Percentiles rank a stretch among this genome's conserved stretches.
These are phyloP conservation scores for Manihot esculenta DNA, from an alignment of 441 rosid genomes.

Conservation along the genomic window DNA sequence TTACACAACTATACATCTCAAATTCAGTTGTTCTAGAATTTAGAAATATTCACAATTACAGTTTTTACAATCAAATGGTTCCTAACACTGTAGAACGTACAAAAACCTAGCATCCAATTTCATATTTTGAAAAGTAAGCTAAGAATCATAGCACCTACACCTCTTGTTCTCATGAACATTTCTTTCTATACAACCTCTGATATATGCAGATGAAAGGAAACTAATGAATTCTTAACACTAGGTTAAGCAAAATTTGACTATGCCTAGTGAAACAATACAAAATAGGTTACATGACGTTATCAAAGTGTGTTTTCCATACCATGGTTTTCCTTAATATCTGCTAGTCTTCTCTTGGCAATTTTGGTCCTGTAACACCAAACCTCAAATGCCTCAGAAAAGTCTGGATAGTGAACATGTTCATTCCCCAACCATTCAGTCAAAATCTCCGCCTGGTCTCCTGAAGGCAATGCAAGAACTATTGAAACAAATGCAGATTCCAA, in stretches of 20 bases:
- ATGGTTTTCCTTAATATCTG: conserved; percentile 30
- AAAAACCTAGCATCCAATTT: neutral
- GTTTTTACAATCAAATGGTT: conserved; percentile 26
- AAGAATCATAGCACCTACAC: neutral
- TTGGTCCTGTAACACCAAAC: conserved; percentile 87
- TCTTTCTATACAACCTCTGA: conserved; percentile 2
- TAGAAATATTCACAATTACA: conserved; percentile 1
- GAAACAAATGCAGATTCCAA: conserved; percentile 76
- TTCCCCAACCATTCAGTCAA: conserved; percentile 73
- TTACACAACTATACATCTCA: conserved; percentile 3
- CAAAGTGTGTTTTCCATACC: conserved; percentile 24
- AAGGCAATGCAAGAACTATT: conserved; percentile 70
- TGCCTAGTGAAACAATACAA: conserved; percentile 17
- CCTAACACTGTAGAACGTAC: conserved; percentile 22
- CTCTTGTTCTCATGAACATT: neutral
- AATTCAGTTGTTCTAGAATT: neutral
- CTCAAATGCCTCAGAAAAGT: conserved; percentile 75
- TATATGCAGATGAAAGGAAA: conserved; percentile 1
- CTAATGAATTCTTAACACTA: neutral
- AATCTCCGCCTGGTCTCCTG: conserved; percentile 76
- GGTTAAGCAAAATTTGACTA: conserved; percentile 18
- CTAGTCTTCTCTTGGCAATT: conserved; percentile 74
- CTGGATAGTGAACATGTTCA: conserved; percentile 61
- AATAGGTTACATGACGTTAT: neutral
- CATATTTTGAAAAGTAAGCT: conserved; percentile 1